phyloP scores from a whole-genome alignment of 768 basidiomycete species.

The Leccinum uliginosum region DNA sequence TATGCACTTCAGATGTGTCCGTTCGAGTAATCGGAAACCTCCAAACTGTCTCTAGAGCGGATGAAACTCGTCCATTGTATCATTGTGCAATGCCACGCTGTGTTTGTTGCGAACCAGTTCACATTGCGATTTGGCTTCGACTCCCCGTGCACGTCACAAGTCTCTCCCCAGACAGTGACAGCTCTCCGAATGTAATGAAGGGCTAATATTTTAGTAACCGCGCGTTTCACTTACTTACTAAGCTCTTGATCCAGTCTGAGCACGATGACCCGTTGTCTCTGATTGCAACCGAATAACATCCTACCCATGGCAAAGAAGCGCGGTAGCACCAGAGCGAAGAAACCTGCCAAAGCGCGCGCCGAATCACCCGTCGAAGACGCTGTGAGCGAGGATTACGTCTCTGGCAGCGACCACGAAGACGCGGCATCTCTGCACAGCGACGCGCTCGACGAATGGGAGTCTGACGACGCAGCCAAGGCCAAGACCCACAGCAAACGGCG shows the following conservation, averaged over 20 bases:
- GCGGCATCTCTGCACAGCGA: constrained; percentile 37
- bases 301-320: constrained; percentile 21
- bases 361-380: constrained; percentile 6
- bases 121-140: no score
- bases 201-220: no score
- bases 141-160: no score
- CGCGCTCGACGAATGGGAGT: constrained; percentile 39
- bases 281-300: neutral
- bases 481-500: constrained; percentile 17
- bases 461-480: constrained; percentile 15
- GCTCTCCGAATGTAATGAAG: no score
- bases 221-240: neutral
- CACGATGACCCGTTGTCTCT: no score
- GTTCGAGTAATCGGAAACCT: no score
- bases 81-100: no score
- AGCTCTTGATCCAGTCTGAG: neutral
- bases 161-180: no score
- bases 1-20: neutral
- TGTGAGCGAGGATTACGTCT: constrained; percentile 10
- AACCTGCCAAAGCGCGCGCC: neutral
- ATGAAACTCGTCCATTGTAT: no score
- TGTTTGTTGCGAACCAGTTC: no score
- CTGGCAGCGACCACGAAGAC: constrained; percentile 13
- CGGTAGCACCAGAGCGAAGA: constrained; percentile 1
- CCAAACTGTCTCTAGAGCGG: no score